phyloP scores from a whole-genome alignment of 345 rosid species.

The Cardamine chenopodiifolia region DNA sequence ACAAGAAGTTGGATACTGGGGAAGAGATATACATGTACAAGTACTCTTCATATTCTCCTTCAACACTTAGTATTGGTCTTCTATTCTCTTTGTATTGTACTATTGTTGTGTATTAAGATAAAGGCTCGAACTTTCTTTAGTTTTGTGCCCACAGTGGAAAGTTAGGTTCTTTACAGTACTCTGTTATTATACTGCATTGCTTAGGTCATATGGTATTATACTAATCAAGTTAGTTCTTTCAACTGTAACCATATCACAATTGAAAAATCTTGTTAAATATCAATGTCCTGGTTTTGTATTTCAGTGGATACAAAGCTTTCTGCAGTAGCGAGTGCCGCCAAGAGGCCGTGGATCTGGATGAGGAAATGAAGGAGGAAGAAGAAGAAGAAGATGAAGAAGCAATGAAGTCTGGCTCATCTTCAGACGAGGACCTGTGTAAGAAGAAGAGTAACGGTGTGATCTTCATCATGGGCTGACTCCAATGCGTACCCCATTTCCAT shows the following conservation, averaged over 20 bases:
- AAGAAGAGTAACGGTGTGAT: slow-evolving; percentile 33
- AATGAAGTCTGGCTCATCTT: slow-evolving; percentile 19
- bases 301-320: slow-evolving; percentile 83
- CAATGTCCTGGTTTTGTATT: slow-evolving; percentile 25
- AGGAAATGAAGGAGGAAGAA: slow-evolving; percentile 45
- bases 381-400: slow-evolving; percentile 8
- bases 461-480: slow-evolving; percentile 27
- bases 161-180: not conserved
- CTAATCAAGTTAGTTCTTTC: not conserved
- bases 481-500: slow-evolving; percentile 14
- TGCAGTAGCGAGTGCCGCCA: slow-evolving; percentile 76
- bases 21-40: slow-evolving; percentile 88
- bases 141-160: not conserved
- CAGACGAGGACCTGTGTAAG: slow-evolving; percentile 28
- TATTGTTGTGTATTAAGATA: not conserved
- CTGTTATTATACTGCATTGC: not conserved
- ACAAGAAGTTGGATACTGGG: slow-evolving; percentile 59
- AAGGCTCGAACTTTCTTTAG: not conserved
- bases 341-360: slow-evolving; percentile 57
- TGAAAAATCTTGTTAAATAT: slow-evolving; percentile 5
- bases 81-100: not conserved
- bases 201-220: not conserved
- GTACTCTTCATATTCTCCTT: slow-evolving; percentile 44
- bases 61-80: not conserved
- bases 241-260: not conserved